Evolutionary conservation across 306 rosid species (phyloP).

Genomic region (Prosopis cineraria): DNA sequence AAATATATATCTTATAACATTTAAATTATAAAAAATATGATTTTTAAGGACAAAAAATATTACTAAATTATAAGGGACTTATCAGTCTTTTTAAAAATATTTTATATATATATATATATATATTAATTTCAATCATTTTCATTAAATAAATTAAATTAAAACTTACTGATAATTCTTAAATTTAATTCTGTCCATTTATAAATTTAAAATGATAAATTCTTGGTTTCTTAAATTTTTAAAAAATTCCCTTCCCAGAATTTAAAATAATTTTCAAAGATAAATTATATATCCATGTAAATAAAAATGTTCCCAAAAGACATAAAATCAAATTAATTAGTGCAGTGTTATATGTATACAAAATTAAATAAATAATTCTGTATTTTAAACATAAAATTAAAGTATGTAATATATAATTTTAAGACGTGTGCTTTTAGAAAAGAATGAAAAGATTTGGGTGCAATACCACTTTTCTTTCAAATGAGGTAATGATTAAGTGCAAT

Average conservation of each 20-base stretch:
- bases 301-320: not conserved
- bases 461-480: constrained; percentile 53
- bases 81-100: not conserved
- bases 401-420: not conserved
- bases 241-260: not conserved
- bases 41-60: not conserved
- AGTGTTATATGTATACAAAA: not conserved
- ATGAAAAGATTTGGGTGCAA: constrained; percentile 24
- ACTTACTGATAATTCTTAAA: not conserved
- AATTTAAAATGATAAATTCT: too few relatives aligned
- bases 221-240: not conserved
- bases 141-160: not conserved
- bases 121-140: not conserved
- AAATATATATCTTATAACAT: not conserved
- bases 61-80: not conserved
- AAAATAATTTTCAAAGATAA: not conserved
- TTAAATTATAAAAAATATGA: not conserved
- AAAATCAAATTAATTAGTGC: not conserved
- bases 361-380: not conserved
- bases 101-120: too few relatives aligned
- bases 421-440: not conserved
- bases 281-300: not conserved
- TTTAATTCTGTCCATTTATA: too few relatives aligned
- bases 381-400: not conserved
- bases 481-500: constrained; percentile 55